A percentile compares a stretch with the other conserved stretches of the same genome.
Evolutionary conservation across 208 protist genomes (phyloP).

Genomic region (Acanthamoeba royreba): DNA sequence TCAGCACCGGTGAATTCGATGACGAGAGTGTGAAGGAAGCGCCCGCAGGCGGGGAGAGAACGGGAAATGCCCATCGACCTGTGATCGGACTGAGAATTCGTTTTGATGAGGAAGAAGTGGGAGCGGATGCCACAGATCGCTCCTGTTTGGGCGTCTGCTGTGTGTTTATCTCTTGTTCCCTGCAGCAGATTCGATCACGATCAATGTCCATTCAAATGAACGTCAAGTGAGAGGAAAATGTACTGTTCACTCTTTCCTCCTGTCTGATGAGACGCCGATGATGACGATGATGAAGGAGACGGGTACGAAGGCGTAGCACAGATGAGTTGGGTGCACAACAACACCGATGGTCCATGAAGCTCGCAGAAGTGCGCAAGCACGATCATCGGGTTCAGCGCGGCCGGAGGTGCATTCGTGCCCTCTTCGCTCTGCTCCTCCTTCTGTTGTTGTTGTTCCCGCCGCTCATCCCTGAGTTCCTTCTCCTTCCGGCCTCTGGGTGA

Average conservation of each 20-base stretch:
- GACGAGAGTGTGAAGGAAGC: not conserved
- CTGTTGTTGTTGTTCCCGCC: too few species aligned
- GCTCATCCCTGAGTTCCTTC: too few species aligned
- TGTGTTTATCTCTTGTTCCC: too few species aligned
- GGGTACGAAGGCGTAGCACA: not conserved
- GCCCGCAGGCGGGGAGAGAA: not conserved
- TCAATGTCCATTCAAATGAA: too few species aligned
- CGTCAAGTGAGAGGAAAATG: not conserved
- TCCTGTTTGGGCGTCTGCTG: too few species aligned
- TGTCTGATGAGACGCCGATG: not conserved
- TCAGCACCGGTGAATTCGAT: not conserved
- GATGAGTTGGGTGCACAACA: slow-evolving; percentile 30
- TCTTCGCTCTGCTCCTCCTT: not conserved
- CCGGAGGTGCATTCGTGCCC: not conserved
- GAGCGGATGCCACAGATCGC: not conserved
- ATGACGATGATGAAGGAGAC: not conserved
- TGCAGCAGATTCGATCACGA: too few species aligned
- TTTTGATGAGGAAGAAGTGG: not conserved
- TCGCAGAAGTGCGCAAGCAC: slow-evolving; percentile 40
- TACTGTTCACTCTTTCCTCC: not conserved
- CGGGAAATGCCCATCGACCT: not conserved
- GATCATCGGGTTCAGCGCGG: not conserved
- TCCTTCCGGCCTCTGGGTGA: too few species aligned
- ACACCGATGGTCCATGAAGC: not conserved
- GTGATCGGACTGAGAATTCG: not conserved